Percentiles rank a stretch among this genome's conserved stretches.
Conservation (phyloP, 2,329 filamentous ascomycete genomes). For the Diaporthe australafricana region DNA sequence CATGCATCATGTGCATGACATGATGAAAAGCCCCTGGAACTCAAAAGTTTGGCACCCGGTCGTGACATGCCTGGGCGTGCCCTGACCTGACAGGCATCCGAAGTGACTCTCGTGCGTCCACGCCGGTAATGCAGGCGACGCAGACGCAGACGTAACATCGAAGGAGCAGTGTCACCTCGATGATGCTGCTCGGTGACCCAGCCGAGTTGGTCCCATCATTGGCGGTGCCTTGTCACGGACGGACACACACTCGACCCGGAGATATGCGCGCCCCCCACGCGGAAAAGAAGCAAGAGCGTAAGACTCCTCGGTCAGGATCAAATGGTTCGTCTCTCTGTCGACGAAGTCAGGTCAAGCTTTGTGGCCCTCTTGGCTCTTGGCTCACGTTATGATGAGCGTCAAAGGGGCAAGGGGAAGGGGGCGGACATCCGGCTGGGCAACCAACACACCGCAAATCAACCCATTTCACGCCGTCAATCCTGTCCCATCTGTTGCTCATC, state of each 20-base stretch:
- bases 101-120: background rate
- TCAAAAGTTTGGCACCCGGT: background rate
- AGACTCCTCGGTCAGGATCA: background rate
- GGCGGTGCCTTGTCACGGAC: too few species aligned
- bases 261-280: background rate
- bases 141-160: background rate
- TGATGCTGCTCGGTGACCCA: conserved; percentile 1
- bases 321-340: background rate
- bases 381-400: background rate
- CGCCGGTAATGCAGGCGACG: background rate
- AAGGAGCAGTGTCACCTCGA: background rate
- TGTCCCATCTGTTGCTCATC: background rate
- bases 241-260: too few species aligned
- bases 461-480: background rate
- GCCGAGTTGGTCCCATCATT: background rate
- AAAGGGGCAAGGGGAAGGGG: background rate
- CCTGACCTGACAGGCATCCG: background rate
- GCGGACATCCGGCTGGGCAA: background rate
- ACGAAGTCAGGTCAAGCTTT: conserved; percentile 30
- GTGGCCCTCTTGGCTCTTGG: conserved; percentile 21
- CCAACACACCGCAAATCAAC: background rate
- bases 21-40: background rate
- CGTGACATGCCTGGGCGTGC: background rate
- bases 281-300: background rate
- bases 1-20: background rate